Conservation (phyloP, 2,329 filamentous ascomycete genomes). For the Alternaria hordeiaustralica region DNA sequence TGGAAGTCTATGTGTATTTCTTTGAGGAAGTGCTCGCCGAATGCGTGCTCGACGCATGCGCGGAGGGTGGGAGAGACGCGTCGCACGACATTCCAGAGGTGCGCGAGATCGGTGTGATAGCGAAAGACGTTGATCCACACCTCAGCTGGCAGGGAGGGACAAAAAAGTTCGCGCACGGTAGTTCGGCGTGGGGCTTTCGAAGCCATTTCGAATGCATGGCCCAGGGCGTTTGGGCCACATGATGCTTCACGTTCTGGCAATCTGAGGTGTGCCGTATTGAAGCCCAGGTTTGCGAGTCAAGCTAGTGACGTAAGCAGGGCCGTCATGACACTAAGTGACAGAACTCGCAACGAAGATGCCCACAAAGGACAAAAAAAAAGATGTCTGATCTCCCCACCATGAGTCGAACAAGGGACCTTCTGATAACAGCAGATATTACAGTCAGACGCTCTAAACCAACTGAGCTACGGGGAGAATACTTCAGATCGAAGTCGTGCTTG, state of each 20-base stretch:
- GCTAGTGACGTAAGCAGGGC: not conserved
- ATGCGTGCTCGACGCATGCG: slow-evolving; percentile 40
- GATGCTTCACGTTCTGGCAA: not conserved
- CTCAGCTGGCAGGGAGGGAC: slow-evolving; percentile 40
- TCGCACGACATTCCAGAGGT: slow-evolving; percentile 42
- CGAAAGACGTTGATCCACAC: slow-evolving; percentile 45
- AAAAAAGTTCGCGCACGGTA: slow-evolving; percentile 9
- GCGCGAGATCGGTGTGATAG: slow-evolving; percentile 35
- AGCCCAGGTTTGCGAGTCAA: not conserved
- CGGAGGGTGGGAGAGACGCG: slow-evolving; percentile 33
- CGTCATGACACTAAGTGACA: not conserved
- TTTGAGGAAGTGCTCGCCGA: slow-evolving; percentile 31
- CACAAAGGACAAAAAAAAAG: slow-evolving; percentile 9
- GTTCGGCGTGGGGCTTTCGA: not conserved
- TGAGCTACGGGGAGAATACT: slow-evolving; percentile 32
- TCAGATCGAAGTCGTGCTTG: slow-evolving; percentile 20
- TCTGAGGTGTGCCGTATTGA: not conserved
- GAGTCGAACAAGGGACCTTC: slow-evolving; percentile 43
- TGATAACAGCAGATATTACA: slow-evolving; percentile 44
- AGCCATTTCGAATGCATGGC: not conserved
- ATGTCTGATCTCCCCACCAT: slow-evolving; percentile 37
- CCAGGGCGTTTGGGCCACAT: not conserved
- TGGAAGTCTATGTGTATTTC: slow-evolving; percentile 35
- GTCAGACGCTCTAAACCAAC: slow-evolving; percentile 48
- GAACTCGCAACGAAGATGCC: not conserved